Conservation (phyloP, 2,329 filamentous ascomycete genomes). For the Penicillium aurantiogriseum region DNA sequence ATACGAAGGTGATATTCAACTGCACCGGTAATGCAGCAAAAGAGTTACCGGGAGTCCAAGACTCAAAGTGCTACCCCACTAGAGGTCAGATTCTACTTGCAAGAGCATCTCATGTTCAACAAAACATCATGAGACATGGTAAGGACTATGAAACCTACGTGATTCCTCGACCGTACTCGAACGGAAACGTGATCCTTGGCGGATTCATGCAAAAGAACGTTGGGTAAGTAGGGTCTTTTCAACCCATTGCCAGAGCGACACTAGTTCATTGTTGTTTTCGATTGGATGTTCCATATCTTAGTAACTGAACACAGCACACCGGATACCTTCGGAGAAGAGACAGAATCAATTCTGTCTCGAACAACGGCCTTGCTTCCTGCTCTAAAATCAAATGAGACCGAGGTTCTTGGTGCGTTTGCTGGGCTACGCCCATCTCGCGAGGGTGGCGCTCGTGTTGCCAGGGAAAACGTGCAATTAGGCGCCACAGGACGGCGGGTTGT, state of each 20-base stretch:
- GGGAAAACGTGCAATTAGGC: constrained; percentile 4
- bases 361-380: constrained; percentile 34
- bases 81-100: constrained; percentile 43
- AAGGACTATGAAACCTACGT: constrained; percentile 45
- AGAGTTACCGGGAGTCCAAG: constrained; percentile 38
- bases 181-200: constrained; percentile 40
- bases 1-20: constrained; percentile 9
- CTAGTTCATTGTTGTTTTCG: background rate
- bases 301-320: constrained; percentile 28
- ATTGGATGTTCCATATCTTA: background rate
- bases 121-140: constrained; percentile 44
- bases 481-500: background rate
- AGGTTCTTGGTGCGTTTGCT: constrained; percentile 36
- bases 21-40: constrained; percentile 37
- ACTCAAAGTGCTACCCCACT: constrained; percentile 44
- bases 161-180: constrained; percentile 40
- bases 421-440: constrained; percentile 21
- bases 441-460: constrained; percentile 18
- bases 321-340: constrained; percentile 35
- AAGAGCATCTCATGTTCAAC: constrained; percentile 33
- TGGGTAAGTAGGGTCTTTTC: constrained; percentile 11
- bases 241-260: background rate
- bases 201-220: constrained; percentile 34
- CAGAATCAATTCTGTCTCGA: constrained; percentile 40
- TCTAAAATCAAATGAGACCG: constrained; percentile 25